Evolutionary conservation across 1,284 basidiomycete genomes (phyloP), one percentile per base, ranked within the genome.

Genomic region (Heterobasidion parviporum): DNA sequence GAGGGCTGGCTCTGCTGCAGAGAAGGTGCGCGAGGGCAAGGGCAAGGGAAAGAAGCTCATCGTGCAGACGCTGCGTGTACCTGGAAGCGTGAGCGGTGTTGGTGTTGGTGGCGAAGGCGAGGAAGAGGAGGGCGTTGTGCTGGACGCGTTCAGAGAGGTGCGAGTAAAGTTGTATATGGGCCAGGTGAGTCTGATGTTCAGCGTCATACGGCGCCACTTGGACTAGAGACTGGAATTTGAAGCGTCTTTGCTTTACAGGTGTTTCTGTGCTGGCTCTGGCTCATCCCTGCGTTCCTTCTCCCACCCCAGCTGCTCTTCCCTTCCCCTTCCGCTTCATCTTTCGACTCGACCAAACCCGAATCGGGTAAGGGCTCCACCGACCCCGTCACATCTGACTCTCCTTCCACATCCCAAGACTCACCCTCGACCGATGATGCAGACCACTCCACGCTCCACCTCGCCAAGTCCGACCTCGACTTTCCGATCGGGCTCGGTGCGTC

Each of bases 221-320:
- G 18, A 35, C 55, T 53, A 55, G 57, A 20, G 60, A 38, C 55
- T 4, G n/a, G 16, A n/a, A n/a, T 12, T 14, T 10, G 33, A 48
- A 18, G 15, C 54, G 16, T 15, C n/a, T 38, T 34, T 56, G 44
- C 49, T 34, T 14, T 14, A 33, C 60, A 89, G 77, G 75, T 90
- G 1, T 83, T 87, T 61, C 81, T 93, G 68, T 84, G 87, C 32
- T 93, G 90, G 90, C 68, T 84, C 54, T 92, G 90, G 91, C 76
- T 92, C 64, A 82, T 93, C 57, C 91, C 91, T 0, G 76, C 83
- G 0, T 92, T 93, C 72, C 89, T 92, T 64, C 79, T 92, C 70
- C 73, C 78, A 44, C 74, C 77, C 20, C 70, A 73, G 8, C 63
- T 74, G 32, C 56, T 68, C 38, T 35, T 62, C 56, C 34, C 49